phyloP scores from a whole-genome alignment of 176 grass and related monocot genomes.

The Melocanna baccifera region DNA sequence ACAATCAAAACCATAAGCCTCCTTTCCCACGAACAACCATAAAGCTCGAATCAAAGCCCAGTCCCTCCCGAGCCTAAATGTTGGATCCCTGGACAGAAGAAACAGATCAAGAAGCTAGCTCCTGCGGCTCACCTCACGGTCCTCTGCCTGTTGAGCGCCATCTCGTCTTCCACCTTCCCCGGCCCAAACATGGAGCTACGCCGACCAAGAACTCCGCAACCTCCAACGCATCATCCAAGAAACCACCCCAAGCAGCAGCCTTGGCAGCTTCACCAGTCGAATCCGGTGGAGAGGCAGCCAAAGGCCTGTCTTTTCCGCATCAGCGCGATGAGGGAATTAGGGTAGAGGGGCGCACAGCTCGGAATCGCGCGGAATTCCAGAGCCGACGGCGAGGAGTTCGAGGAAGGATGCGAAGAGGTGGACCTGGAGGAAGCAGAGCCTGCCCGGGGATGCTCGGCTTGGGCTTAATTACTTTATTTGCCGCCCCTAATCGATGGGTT shows the following conservation, averaged over 20 bases:
- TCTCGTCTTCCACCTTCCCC: constrained; percentile 52
- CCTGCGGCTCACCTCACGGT: constrained; percentile 63
- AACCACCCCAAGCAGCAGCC: neutral
- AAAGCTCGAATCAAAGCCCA: neutral
- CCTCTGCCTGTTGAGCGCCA: constrained; percentile 60
- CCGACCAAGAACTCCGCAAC: constrained; percentile 10
- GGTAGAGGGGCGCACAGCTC: neutral
- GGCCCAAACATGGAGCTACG: constrained; percentile 47
- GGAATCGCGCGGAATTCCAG: neutral
- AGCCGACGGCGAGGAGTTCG: constrained; percentile 31
- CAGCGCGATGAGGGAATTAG: neutral
- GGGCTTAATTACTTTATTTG: constrained; percentile 27
- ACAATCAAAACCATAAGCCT: neutral
- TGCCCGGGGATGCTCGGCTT: neutral
- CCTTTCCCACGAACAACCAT: neutral
- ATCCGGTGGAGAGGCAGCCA: neutral
- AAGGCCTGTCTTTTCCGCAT: neutral
- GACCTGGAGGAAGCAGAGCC: neutral
- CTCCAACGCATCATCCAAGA: neutral
- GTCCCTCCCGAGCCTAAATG: neutral
- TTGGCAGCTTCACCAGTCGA: neutral
- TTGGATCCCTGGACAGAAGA: neutral
- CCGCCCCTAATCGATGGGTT: neutral
- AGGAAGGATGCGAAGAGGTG: constrained; percentile 9
- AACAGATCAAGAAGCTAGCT: neutral